Conservation (phyloP, 352 stramenopile genomes). For the Elongisporangium anandrum region DNA sequence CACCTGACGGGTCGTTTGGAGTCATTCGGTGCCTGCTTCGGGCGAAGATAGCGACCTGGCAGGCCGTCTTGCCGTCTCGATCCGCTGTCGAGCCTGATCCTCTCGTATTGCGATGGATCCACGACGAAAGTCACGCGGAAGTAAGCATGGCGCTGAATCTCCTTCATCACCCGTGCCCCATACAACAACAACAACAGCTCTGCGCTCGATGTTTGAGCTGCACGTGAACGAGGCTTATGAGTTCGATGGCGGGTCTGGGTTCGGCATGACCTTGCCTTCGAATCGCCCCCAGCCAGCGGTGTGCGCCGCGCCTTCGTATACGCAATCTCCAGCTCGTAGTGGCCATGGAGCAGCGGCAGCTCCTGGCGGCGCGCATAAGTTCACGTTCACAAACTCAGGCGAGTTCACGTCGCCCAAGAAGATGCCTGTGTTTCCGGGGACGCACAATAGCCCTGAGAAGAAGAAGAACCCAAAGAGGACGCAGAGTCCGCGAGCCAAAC, state of each 20-base stretch:
- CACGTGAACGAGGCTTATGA: slow-evolving; percentile 59
- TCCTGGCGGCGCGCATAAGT: slow-evolving; percentile 30
- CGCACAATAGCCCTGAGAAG: slow-evolving; percentile 49
- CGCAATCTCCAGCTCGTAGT: slow-evolving; percentile 11
- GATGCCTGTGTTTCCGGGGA: slow-evolving; percentile 66
- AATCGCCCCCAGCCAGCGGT: slow-evolving; percentile 50
- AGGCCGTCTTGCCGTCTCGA: neutral
- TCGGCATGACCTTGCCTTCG: slow-evolving; percentile 49
- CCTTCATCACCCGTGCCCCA: slow-evolving; percentile 2
- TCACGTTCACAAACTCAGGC: slow-evolving; percentile 62
- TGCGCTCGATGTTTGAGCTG: slow-evolving; percentile 39
- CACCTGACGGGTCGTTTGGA: neutral
- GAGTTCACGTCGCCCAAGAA: slow-evolving; percentile 80
- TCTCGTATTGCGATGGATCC: slow-evolving; percentile 4
- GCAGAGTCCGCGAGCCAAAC: slow-evolving; percentile 2
- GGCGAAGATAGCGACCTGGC: neutral
- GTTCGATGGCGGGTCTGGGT: slow-evolving; percentile 64
- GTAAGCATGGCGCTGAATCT: slow-evolving; percentile 1
- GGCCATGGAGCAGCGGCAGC: neutral
- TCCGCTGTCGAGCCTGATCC: neutral
- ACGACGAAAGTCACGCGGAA: neutral
- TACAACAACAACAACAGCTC: slow-evolving; percentile 3
- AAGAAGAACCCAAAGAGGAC: slow-evolving; percentile 15
- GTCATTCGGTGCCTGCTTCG: neutral
- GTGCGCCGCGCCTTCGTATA: slow-evolving; percentile 8